These are phyloP conservation scores for Solanum okadae DNA, from an alignment of 257 asterid genomes.

Conservation along the genomic window DNA sequence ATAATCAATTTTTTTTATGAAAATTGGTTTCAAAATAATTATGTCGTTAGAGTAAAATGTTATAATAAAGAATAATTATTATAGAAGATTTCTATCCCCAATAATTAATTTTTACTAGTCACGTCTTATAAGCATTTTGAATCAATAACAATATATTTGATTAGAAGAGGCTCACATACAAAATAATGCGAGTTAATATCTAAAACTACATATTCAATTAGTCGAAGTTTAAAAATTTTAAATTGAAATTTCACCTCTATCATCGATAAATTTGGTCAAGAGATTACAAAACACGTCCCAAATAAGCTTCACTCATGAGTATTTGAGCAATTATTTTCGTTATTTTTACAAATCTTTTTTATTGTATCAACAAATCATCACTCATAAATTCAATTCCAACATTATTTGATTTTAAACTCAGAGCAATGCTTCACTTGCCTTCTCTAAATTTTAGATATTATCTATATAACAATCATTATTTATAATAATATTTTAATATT, in stretches of 20 bases:
- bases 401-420: not conserved
- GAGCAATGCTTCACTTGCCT: not conserved
- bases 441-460: not conserved
- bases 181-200: not conserved
- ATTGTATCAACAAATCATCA: not conserved
- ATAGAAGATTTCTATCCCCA: not conserved
- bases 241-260: not conserved
- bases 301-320: not conserved
- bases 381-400: not conserved
- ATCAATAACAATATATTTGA: not conserved
- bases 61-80: not conserved
- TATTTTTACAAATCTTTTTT: too few relatives aligned
- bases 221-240: rapidly evolving
- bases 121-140: not conserved
- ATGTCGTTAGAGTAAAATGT: not conserved
- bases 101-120: not conserved
- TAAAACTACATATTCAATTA: not conserved
- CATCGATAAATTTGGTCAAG: not conserved
- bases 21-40: not conserved
- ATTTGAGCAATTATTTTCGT: not conserved
- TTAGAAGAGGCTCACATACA: not conserved
- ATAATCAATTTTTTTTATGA: not conserved
- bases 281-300: not conserved
- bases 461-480: not conserved
- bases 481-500: not conserved